A percentile compares a stretch with the other conserved stretches of the same genome.
Conservation (phyloP, 1,139 yeast species). For the Tardiomyces blankii region DNA sequence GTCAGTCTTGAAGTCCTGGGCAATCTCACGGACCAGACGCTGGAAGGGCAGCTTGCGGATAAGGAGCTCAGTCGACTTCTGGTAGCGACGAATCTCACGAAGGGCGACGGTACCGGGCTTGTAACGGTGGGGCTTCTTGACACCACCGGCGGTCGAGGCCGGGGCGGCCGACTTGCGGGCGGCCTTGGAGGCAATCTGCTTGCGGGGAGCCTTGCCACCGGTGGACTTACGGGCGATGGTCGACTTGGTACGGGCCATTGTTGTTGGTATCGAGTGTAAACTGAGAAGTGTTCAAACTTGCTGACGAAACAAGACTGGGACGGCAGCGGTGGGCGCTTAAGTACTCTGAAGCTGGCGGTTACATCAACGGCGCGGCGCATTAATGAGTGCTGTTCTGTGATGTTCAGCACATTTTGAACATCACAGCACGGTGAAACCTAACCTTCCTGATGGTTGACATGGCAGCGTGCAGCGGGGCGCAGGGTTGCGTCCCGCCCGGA, state of each 20-base stretch:
- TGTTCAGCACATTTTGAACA: too few relatives aligned
- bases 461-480: too few relatives aligned
- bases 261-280: slow-evolving; percentile 9
- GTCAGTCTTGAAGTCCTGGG: slow-evolving; percentile 97
- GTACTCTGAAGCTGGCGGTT: too few relatives aligned
- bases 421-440: too few relatives aligned
- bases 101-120: slow-evolving; percentile 99
- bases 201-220: slow-evolving; percentile 99
- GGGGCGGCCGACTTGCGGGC: slow-evolving; percentile 86
- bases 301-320: too few relatives aligned
- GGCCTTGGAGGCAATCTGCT: slow-evolving; percentile 97
- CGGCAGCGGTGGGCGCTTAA: too few relatives aligned
- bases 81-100: slow-evolving; percentile 99
- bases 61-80: slow-evolving; percentile 92
- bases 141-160: slow-evolving; percentile 89
- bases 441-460: too few relatives aligned
- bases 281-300: too few relatives aligned
- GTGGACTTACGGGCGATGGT: slow-evolving; percentile 92
- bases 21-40: slow-evolving; percentile 96
- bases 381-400: too few relatives aligned
- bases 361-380: too few relatives aligned
- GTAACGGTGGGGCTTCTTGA: slow-evolving; percentile 99
- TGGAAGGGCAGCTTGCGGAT: slow-evolving; percentile 98
- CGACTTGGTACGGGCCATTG: slow-evolving; percentile 98
- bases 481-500: too few relatives aligned